Evolutionary conservation across 805 yeast species (phyloP).

Genomic region (Schwanniomyces sp.): DNA sequence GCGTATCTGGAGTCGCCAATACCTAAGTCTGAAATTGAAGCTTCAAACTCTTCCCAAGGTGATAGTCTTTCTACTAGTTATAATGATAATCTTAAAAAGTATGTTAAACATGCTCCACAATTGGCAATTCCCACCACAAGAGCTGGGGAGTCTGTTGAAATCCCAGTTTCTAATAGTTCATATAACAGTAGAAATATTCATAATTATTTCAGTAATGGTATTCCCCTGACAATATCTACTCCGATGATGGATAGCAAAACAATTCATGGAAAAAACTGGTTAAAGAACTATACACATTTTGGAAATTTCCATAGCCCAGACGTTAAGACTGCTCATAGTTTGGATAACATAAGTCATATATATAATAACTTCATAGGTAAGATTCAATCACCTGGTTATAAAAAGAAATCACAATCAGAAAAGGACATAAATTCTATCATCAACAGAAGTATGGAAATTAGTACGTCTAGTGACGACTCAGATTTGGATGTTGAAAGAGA

Average conservation of each 20-base stretch:
- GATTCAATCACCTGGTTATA: conserved; percentile 11
- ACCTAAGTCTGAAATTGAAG: background rate
- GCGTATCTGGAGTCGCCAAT: background rate
- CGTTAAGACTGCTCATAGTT: conserved; percentile 16
- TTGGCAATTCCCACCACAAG: conserved; percentile 84
- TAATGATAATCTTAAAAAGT: conserved; percentile 11
- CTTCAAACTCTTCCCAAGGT: background rate
- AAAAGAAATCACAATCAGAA: conserved; percentile 15
- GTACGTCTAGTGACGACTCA: conserved; percentile 8
- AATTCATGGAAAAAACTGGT: conserved; percentile 18
- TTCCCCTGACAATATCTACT: background rate
- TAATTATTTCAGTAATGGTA: conserved; percentile 1
- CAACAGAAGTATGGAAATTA: conserved; percentile 6
- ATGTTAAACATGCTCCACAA: conserved; percentile 35
- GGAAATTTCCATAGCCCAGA: conserved; percentile 14
- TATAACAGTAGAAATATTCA: background rate
- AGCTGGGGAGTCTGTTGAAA: conserved; percentile 76
- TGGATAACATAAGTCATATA: conserved; percentile 26
- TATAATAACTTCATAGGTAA: conserved; percentile 21
- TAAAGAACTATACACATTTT: conserved; percentile 26
- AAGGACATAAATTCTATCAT: conserved; percentile 9
- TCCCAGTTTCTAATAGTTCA: conserved; percentile 42
- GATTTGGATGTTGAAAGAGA: conserved; percentile 12
- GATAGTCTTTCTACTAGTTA: background rate
- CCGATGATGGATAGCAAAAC: background rate